Evolutionary conservation across 2,329 filamentous ascomycete genomes (phyloP), one percentile per base, ranked within the genome.

Genomic region (Exutisphaerella laricina): DNA sequence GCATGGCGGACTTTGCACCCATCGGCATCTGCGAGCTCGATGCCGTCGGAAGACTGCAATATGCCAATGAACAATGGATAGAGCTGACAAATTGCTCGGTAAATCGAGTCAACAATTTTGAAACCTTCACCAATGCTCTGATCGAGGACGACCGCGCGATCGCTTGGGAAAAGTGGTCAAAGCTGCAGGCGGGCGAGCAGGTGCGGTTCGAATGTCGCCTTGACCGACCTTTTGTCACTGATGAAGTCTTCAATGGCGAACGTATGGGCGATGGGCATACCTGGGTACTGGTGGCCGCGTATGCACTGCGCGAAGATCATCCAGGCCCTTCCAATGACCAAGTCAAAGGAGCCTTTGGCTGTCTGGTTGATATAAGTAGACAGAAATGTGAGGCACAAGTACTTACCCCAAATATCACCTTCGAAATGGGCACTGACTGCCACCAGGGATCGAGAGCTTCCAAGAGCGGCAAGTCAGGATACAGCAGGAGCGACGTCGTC

Each of bases 21-120:
- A 55, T 68, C 14, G 65, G 56, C 5, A 68, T 69, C 29, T 67
- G 66, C 42, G 62, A 65, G 25, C 46, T 63, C n/a, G 54, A 58
- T 21, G 46, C 57, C 4, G 12, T 44, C 6, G 64, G 66, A 5
- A 51, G 55, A 3, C 62, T 65, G 23, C 54, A 59, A 1, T 68
- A 68, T 41, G 56, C 63, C 3, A 69, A 69, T 36, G 53, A 66
- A 28, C 50, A 53, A 5, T 69, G 61, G 59, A 63, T 47, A 21
- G 59, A 65, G 3, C 51, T 66, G 5, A 45, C 50, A 4, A 46
- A 49, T 10, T 50, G 37, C 42, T 46, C 29, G 39, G 41, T 42
- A 16, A 23, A 43, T 12, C 14, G 17, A 4, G 45, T 45, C 3
- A 34, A 43, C 5, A 20, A 41, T 8, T 32, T 44, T 16, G 38